Percentiles rank a stretch among this genome's conserved stretches.
Conservation (phyloP, 495 filamentous ascomycete genomes). For the Ascodesmis nigricans region DNA sequence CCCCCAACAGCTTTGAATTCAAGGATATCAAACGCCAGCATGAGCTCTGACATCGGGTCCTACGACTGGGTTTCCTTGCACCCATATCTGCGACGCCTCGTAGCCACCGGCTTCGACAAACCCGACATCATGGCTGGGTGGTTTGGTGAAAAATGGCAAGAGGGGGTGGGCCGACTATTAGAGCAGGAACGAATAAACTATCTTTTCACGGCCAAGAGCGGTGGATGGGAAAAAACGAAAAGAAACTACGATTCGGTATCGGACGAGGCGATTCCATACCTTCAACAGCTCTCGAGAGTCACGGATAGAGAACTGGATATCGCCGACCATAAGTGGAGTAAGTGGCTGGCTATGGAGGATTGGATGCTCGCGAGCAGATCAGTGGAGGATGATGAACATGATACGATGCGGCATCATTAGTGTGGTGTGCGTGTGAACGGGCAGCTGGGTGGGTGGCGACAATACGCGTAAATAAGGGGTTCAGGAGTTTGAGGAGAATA, state of each 20-base stretch:
- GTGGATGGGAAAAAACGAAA: conserved; percentile 71
- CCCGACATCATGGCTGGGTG: conserved; percentile 73
- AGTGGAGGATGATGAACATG: conserved; percentile 4
- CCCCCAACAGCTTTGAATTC: conserved; percentile 21
- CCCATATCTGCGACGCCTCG: conserved; percentile 73
- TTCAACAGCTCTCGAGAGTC: conserved; percentile 54
- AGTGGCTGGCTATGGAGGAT: conserved; percentile 84
- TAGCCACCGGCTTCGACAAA: conserved; percentile 77
- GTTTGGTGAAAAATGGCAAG: conserved; percentile 77
- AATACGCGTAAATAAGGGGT: no score
- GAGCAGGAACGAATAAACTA: conserved; percentile 86
- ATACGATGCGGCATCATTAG: no score
- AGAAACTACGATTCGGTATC: conserved; percentile 66
- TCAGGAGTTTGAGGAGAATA: not conserved
- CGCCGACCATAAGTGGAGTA: conserved; percentile 63
- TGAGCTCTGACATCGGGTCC: conserved; percentile 14
- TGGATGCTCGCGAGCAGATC: conserved; percentile 63
- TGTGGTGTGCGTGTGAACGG: no score
- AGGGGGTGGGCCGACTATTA: conserved; percentile 59
- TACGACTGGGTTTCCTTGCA: conserved; percentile 46
- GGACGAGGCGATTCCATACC: conserved; percentile 64
- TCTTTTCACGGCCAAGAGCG: conserved; percentile 81
- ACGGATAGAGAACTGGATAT: conserved; percentile 58
- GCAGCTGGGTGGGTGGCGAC: no score
- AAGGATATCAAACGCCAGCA: conserved; percentile 4